Base-by-base conservation (phyloP, 2,329 filamentous ascomycete species). In the Cercospora sesami region DNA sequence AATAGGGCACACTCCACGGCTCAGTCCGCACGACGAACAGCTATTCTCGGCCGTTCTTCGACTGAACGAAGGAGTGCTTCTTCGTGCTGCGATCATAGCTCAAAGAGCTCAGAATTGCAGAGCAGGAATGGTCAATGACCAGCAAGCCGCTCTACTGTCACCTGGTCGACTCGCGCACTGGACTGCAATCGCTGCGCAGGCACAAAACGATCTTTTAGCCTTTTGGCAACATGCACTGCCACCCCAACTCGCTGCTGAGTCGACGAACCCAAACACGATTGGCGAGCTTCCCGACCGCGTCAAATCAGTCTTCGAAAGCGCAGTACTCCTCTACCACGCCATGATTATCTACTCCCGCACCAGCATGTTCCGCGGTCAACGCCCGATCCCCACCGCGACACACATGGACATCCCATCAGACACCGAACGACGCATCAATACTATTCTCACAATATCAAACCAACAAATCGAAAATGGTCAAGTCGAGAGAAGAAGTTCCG, bases 341-440 rank as follows among this genome's bases (percentile, higher is more conserved):
- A 65, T 80, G 53, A 78, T 84, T 18, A 80, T 87, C 61, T 86
- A 86, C 73, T 81, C 82, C n/a, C 82, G 83, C 65, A 86, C 83
- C 5, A 84, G 81, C 71, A 83, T 87, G 81, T 86, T 82, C 79
- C 80, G 81, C 3, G 77, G 78, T 4, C 85, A 87, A 74, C 75
- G 80, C 2, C 71, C 80, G 9, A 79, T 83, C 23, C 79, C 77
- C 1, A 78, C 76, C 8, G 77, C 79, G 16, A 75, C 78, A 30
- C 69, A 72, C 18, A 31, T 61, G 36, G 67, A 72, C 16, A 75
- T 79, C 21, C 74, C 80, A 36, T 70, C 76, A 26, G 81, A 86
- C 68, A 81, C 85, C 51, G 78, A 80, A 14, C 77, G 80, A 45
- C 83, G 83, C 36, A 79, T 80, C 18, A 73, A 76, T 10, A 78